Conservation (phyloP, 106 monocot species). For the Dioscorea dumetorum region DNA sequence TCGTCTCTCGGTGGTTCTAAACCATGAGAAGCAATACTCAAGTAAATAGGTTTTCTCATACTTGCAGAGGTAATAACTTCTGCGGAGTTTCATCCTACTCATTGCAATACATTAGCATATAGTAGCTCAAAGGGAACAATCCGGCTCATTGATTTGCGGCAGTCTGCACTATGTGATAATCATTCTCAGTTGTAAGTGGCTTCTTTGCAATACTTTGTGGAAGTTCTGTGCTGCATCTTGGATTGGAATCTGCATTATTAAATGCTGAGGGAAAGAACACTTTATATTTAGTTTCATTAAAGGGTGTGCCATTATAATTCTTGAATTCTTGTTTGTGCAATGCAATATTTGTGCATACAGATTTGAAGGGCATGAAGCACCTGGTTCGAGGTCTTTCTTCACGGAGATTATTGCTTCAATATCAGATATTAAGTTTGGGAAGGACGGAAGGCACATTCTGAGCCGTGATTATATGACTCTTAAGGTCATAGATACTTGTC, state of each 20-base stretch:
- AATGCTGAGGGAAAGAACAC: too few relatives aligned
- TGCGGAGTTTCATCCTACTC: conserved; percentile 93
- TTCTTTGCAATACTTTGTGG: neutral
- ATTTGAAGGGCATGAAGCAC: conserved; percentile 84
- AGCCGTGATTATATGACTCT: conserved; percentile 99
- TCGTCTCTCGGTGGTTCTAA: too few relatives aligned
- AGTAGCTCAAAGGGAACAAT: conserved; percentile 98
- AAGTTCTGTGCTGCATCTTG: too few relatives aligned
- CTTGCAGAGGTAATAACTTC: conserved; percentile 97
- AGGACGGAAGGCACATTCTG: conserved; percentile 87
- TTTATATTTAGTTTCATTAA: too few relatives aligned
- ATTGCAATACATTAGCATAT: conserved; percentile 94
- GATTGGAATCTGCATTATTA: too few relatives aligned
- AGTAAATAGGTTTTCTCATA: too few relatives aligned
- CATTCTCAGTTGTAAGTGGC: conserved; percentile 70
- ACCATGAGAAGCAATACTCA: too few relatives aligned
- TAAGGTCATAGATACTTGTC: conserved; percentile 42
- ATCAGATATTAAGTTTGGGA: conserved; percentile 93
- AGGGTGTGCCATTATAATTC: too few relatives aligned
- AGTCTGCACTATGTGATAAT: conserved; percentile 89
- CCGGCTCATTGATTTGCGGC: conserved; percentile 90
- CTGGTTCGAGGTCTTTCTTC: conserved; percentile 91
- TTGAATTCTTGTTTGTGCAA: neutral
- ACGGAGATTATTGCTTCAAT: conserved; percentile 97
- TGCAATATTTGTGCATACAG: conserved; percentile 26